Evolutionary conservation across 2,329 filamentous ascomycete species (phyloP), one percentile per base, ranked within the genome.

Genomic region (Colletotrichum sp.): DNA sequence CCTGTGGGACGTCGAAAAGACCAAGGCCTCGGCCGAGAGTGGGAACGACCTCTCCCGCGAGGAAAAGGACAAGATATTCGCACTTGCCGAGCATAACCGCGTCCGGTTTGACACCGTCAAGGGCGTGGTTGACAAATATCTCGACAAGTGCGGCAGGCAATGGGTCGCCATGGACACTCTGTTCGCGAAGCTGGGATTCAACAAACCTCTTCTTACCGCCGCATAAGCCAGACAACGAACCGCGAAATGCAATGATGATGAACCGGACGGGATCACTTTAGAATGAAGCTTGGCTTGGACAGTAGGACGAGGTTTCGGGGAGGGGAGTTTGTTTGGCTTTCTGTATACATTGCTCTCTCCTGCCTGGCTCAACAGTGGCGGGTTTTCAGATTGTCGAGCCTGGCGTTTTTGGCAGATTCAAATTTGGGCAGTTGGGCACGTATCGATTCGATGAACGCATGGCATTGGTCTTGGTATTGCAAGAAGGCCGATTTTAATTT

Each of bases 101-200:
- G 88, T 90, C 52, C 89, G 95, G 77, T 99, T 99, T 83, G 91
- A 86, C 13, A 95, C 94, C 0, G 87, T 96, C 79, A 95, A 93
- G 87, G 89, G 90, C 8, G 92, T 96, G 16, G 95, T 98, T 7
- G 95, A 96, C 78, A 92, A 88, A 81, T 98, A 98, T 86, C 86
- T 98, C 80, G 95, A 95, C 81, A 97, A 96, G 87, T 98, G 96
- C 84, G 96, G 96, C 30, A 89, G 95, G 80, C 94, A 96, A 85
- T 98, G 95, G 95, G 96, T 98, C 69, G 94, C 95, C 79, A 98
- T 98, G 96, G 95, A 97, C 85, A 93, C 89, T 79, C 86, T 98
- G 78, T 98, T 98, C 88, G 90, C 91, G 28, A 93, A 92, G 84
- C 81, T 93, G 55, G 92, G 92, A 12, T 91, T 92, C 81, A 85